Evolutionary conservation across 768 basidiomycete genomes (phyloP).

Genomic region (Tylopilus felleus): DNA sequence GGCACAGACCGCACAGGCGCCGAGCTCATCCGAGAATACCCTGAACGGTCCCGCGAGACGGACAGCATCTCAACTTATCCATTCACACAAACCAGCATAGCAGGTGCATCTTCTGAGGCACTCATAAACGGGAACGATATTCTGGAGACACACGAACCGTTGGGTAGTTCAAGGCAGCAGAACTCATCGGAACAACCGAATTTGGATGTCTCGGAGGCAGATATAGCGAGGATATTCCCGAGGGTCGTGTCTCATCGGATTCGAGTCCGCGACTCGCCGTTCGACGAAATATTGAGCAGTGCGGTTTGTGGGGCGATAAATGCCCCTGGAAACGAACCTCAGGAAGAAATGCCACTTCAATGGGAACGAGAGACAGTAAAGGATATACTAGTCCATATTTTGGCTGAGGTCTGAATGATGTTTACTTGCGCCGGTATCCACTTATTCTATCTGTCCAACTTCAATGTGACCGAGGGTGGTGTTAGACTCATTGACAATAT

Average conservation of each 20-base stretch:
- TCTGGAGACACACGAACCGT: conserved; percentile 8
- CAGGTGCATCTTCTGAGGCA: conserved; percentile 21
- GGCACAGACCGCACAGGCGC: conserved; percentile 59
- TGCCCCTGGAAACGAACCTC: conserved; percentile 14
- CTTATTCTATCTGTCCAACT: no score
- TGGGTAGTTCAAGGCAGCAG: conserved; percentile 2
- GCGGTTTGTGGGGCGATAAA: conserved; percentile 53
- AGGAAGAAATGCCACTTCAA: conserved; percentile 12
- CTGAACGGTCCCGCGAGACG: conserved; percentile 20
- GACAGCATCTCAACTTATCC: conserved; percentile 18
- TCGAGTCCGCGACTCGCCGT: conserved; percentile 63
- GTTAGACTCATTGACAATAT: no score
- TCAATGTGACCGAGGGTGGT: neutral
- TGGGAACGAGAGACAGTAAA: conserved; percentile 56
- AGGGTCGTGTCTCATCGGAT: conserved; percentile 73
- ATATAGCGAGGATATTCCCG: conserved; percentile 71
- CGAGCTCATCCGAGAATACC: conserved; percentile 44
- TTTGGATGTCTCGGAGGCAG: conserved; percentile 68
- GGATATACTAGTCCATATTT: conserved; percentile 58
- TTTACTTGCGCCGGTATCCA: no score
- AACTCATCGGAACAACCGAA: conserved; percentile 22
- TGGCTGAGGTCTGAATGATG: conserved; percentile 45
- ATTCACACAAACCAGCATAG: conserved; percentile 15
- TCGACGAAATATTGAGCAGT: conserved; percentile 67
- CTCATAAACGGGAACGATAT: conserved; percentile 18